phyloP scores from a whole-genome alignment of 176 grass and related monocot species.

The Aegilops sharonensis region DNA sequence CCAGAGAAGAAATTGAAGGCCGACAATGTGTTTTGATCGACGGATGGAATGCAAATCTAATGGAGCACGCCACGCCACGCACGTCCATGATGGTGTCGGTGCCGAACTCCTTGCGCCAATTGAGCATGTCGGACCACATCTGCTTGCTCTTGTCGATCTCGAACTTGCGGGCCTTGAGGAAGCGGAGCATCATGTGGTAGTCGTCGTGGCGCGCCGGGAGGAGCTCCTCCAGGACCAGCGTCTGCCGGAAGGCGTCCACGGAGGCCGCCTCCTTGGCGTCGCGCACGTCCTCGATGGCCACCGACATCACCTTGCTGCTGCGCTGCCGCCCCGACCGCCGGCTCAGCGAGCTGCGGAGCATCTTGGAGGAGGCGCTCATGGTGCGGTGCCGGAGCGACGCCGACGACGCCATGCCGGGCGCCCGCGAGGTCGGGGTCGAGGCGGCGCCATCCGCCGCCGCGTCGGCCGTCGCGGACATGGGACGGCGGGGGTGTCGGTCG shows the following conservation, averaged over 20 bases:
- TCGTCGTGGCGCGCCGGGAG: conserved; percentile 92
- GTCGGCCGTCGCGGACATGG: conserved; percentile 1
- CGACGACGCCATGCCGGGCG: conserved; percentile 11
- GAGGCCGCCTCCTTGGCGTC: conserved; percentile 81
- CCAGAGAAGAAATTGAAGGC: too few species aligned
- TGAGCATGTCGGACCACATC: conserved; percentile 92
- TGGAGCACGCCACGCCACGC: background rate
- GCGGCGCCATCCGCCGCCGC: conserved; percentile 15
- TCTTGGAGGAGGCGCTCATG: conserved; percentile 82
- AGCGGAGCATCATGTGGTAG: conserved; percentile 99
- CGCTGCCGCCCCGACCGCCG: conserved; percentile 56
- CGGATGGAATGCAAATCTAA: too few species aligned
- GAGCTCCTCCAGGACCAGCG: conserved; percentile 87
- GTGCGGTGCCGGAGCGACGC: conserved; percentile 68
- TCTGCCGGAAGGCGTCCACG: conserved; percentile 97
- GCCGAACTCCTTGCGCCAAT: conserved; percentile 85
- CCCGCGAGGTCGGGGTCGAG: conserved; percentile 25
- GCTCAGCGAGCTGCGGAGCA: conserved; percentile 71
- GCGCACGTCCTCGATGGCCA: conserved; percentile 90
- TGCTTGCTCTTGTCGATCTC: conserved; percentile 90
- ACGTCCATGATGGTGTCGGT: conserved; percentile 68
- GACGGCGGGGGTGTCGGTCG: conserved; percentile 1
- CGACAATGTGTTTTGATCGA: too few species aligned
- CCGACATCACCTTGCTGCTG: conserved; percentile 96
- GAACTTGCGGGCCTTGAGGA: conserved; percentile 82